Base-by-base conservation (phyloP, 345 rosid species). In the Ceriops decandra region DNA sequence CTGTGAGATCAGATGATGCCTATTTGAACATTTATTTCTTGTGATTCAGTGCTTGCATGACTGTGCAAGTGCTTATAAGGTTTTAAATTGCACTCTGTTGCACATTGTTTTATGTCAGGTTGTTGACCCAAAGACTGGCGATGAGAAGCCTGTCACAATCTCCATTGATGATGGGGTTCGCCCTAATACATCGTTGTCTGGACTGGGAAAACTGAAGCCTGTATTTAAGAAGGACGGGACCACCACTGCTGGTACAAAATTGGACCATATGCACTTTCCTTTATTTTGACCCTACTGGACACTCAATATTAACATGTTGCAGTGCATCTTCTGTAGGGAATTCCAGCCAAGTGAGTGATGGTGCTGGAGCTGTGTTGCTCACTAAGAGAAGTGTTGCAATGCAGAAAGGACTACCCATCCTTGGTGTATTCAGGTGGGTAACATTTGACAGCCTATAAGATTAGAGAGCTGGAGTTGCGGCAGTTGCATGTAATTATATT, bases 111-210 rank as follows among this genome's bases (percentile, higher is more conserved):
- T 52, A 16, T 49, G 21, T 16, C 15, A 93, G 98, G 79, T 89
- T 73, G 89, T 88, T 72, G 96, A 93, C 82, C 96, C 95, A 46
- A 89, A 87, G 72, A 91, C 95, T 57, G 91, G 97, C 36, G 85
- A 83, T 0, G 97, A 88, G 85, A 89, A 82, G 68, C 80, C 89
- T 21, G 72, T 89, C 33, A 84, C 84, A 53, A 78, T 93, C 60
- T 84, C 96, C 56, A 87, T 83, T 68, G 98, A 93, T 78, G 98
- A 93, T 82, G 98, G 98, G 47, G 89, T 91, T 78, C 89, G 97
- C 42, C 86, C 97, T 4, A 79, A 73, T 67, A n/a, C 98, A 70
- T 82, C 90, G 49, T 26, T 85, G 52, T 79, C 95, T 21, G 91
- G 80, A 9, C 81, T 93, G 54, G 87, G 68, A 46, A 91, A 82